Conservation (phyloP, 495 filamentous ascomycete species). For the Copromyces sp. region DNA sequence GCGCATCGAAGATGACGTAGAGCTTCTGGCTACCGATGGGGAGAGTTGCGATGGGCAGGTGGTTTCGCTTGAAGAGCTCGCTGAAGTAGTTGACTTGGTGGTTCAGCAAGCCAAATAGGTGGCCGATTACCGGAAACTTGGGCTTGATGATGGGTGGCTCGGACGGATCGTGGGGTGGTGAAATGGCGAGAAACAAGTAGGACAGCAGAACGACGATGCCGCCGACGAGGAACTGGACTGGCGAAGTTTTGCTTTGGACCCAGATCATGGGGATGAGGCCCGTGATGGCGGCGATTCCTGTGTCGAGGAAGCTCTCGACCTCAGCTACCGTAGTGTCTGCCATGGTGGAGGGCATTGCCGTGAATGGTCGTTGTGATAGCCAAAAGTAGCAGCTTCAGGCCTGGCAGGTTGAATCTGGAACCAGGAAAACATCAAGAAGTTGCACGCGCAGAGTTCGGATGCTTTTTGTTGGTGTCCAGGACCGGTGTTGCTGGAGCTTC, state of each 20-base stretch:
- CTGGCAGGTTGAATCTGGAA: not conserved
- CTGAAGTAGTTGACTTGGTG: slow-evolving; percentile 4
- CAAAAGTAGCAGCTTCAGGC: not conserved
- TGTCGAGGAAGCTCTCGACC: slow-evolving; percentile 6
- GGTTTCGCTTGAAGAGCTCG: not conserved
- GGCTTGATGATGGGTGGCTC: slow-evolving; percentile 13
- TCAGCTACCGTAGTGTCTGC: not conserved
- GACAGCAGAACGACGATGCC: slow-evolving; percentile 1
- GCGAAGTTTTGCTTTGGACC: slow-evolving; percentile 12
- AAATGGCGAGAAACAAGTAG: not conserved
- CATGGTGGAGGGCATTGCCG: not conserved
- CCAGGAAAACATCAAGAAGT: not conserved
- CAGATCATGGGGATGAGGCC: slow-evolving; percentile 14
- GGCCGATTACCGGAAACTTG: slow-evolving; percentile 14
- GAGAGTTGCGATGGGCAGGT: slow-evolving; percentile 30
- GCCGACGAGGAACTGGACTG: slow-evolving; percentile 12
- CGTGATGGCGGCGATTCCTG: slow-evolving; percentile 9
- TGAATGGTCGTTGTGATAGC: not conserved
- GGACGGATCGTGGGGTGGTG: slow-evolving; percentile 9
- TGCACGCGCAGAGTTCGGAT: not conserved
- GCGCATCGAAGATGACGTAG: slow-evolving; percentile 19
- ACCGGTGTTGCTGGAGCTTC: not conserved
- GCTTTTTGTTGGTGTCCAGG: not conserved
- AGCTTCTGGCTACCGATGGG: slow-evolving; percentile 16
- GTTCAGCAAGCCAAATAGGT: slow-evolving; percentile 4